Conservation (phyloP, 306 rosid genomes). For the Pterocarpus santalinus region DNA sequence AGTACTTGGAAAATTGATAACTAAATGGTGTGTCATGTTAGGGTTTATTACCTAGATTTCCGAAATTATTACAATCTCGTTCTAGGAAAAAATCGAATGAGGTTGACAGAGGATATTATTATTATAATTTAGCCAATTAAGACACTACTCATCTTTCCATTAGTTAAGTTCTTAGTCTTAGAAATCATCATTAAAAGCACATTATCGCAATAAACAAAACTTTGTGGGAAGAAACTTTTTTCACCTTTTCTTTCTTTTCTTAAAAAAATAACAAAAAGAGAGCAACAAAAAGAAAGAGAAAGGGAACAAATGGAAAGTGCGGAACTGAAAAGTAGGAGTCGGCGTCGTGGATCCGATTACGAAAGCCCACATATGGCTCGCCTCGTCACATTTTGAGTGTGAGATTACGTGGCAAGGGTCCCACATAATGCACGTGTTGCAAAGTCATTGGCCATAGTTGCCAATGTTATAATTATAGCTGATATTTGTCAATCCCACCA, state of each 20-base stretch:
- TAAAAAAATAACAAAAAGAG: neutral
- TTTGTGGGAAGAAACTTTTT: constrained; percentile 14
- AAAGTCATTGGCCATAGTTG: neutral
- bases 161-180: neutral
- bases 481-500: too few species aligned
- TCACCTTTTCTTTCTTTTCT: neutral
- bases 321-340: neutral
- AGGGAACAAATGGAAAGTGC: neutral
- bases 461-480: neutral
- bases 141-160: constrained; percentile 45
- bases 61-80: constrained; percentile 1
- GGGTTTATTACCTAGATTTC: neutral
- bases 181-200: constrained; percentile 28
- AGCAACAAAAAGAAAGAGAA: neutral
- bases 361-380: constrained; percentile 3
- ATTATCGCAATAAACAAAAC: constrained; percentile 12
- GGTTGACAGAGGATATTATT: neutral
- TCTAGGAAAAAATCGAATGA: neutral
- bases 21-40: neutral
- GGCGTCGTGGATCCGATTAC: constrained; percentile 1
- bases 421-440: neutral
- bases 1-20: neutral
- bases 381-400: constrained; percentile 10
- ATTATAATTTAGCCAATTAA: constrained; percentile 11
- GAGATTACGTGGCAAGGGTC: constrained; percentile 17